Evolutionary conservation across 2,329 filamentous ascomycete species (phyloP).

Genomic region (Westerdykella ornata): DNA sequence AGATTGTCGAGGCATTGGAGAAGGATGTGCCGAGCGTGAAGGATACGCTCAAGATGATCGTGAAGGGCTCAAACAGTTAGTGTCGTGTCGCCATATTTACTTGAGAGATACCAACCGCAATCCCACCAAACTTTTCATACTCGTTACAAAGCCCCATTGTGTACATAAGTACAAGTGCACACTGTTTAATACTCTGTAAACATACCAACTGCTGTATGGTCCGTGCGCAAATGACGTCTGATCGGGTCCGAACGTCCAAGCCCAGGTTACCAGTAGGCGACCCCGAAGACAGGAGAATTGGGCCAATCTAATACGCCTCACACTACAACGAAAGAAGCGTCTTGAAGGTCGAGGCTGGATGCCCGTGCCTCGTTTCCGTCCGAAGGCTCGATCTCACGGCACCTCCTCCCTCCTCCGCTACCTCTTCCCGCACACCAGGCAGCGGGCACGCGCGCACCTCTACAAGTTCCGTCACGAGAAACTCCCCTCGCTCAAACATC

Average conservation of each 20-base stretch:
- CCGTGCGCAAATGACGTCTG: too few species aligned
- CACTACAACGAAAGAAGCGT: too few species aligned
- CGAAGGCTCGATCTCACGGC: constrained; percentile 26
- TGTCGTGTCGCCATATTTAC: background rate
- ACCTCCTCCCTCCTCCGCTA: constrained; percentile 51
- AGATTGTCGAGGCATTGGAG: constrained; percentile 28
- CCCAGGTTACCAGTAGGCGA: too few species aligned
- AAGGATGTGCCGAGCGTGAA: constrained; percentile 22
- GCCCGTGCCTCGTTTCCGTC: constrained; percentile 28
- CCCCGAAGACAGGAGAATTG: too few species aligned
- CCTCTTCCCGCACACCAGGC: constrained; percentile 58
- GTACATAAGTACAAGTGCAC: too few species aligned
- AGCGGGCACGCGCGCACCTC: constrained; percentile 59
- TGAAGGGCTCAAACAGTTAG: background rate
- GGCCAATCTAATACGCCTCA: too few species aligned
- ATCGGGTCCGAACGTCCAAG: too few species aligned
- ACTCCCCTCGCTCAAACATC: constrained; percentile 62
- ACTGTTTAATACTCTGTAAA: too few species aligned
- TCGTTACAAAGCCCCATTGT: too few species aligned
- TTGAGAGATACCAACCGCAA: too few species aligned
- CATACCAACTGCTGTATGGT: too few species aligned
- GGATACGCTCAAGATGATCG: constrained; percentile 6
- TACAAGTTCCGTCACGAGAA: constrained; percentile 67
- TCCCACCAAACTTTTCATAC: too few species aligned
- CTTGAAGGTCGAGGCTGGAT: constrained; percentile 18